A percentile compares a stretch with the other conserved stretches of the same genome.
Conservation (phyloP, 202 grass and related monocot species). For the Thinopyrum obtusiflorum region DNA sequence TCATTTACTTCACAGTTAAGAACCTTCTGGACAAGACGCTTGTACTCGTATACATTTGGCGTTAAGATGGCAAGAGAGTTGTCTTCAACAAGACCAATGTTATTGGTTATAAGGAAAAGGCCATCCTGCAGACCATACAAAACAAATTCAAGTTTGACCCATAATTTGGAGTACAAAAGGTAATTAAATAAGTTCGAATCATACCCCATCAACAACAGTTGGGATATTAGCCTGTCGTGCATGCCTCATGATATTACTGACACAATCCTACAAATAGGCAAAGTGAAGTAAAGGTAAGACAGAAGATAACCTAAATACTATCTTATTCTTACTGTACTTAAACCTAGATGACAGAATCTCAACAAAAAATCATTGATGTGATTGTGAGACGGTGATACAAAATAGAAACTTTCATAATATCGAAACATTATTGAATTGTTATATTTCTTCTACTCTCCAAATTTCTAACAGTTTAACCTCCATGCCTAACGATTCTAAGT, state of each 20-base stretch:
- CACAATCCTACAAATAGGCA: slow-evolving; percentile 69
- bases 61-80: slow-evolving; percentile 74
- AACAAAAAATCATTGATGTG: background rate
- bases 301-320: background rate
- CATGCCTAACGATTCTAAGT: background rate
- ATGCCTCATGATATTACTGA: slow-evolving; percentile 76
- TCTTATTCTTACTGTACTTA: background rate
- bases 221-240: slow-evolving; percentile 67
- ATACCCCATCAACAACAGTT: slow-evolving; percentile 87
- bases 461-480: background rate
- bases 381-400: background rate
- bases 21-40: slow-evolving; percentile 81
- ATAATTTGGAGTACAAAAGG: background rate
- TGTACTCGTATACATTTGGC: slow-evolving; percentile 93
- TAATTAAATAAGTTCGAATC: slow-evolving; percentile 7
- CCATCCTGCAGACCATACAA: slow-evolving; percentile 68
- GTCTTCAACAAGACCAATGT: slow-evolving; percentile 62
- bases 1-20: slow-evolving; percentile 72
- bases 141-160: background rate
- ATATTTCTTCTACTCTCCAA: background rate
- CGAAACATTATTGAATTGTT: background rate
- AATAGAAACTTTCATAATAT: background rate
- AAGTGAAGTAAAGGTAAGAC: slow-evolving; percentile 29
- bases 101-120: slow-evolving; percentile 80
- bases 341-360: background rate